Evolutionary conservation across 192 early-diverging fungal genomes (phyloP).

Genomic region (Haplosporangium gracile): DNA sequence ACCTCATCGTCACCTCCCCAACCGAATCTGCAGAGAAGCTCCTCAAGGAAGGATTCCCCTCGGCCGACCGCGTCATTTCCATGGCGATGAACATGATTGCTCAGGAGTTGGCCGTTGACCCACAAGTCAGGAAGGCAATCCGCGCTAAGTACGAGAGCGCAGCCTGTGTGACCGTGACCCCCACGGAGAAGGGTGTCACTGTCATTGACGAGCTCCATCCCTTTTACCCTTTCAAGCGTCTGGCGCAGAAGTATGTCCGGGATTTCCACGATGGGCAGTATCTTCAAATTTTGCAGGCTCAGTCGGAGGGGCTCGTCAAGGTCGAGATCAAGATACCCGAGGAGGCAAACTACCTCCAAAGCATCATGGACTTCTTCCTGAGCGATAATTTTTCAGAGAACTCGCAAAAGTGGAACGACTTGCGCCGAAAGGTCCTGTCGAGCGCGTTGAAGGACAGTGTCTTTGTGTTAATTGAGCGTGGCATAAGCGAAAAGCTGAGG

Average conservation of each 20-base stretch:
- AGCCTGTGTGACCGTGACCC: conserved; percentile 78
- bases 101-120: conserved; percentile 84
- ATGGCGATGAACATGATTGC: conserved; percentile 79
- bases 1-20: conserved; percentile 62
- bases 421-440: conserved; percentile 75
- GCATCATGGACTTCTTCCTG: conserved; percentile 65
- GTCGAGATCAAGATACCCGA: conserved; percentile 68
- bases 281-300: conserved; percentile 80
- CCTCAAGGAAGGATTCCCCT: conserved; percentile 61
- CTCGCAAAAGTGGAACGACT: conserved; percentile 81
- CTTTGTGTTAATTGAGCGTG: conserved; percentile 80
- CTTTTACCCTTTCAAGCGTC: conserved; percentile 88
- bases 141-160: conserved; percentile 77
- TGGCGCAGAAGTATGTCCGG: conserved; percentile 79
- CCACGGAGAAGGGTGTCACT: conserved; percentile 83
- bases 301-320: conserved; percentile 76
- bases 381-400: conserved; percentile 71
- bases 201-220: conserved; percentile 86
- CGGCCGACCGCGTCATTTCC: conserved; percentile 63
- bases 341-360: conserved; percentile 62
- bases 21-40: conserved; percentile 67
- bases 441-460: conserved; percentile 74
- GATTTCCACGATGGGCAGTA: conserved; percentile 84
- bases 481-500: conserved; percentile 79
- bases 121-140: conserved; percentile 81